phyloP scores from a whole-genome alignment of 148 eudicot species.

The Vaccinium myrtillus region DNA sequence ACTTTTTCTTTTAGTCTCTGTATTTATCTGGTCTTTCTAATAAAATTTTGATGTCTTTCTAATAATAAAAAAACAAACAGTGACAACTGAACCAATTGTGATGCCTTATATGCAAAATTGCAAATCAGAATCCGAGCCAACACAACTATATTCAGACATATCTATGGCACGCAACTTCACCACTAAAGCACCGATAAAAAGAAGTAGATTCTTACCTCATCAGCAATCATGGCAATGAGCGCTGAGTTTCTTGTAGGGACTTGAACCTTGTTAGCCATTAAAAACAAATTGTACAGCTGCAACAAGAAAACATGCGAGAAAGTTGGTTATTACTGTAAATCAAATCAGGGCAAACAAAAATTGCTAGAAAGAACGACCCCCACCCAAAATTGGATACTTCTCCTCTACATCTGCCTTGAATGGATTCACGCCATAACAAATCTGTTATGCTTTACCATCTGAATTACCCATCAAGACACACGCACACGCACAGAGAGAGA shows the following conservation, averaged over 20 bases:
- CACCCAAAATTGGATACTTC: background rate
- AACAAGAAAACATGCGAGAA: background rate
- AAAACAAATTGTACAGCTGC: constrained; percentile 3
- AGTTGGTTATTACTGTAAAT: background rate
- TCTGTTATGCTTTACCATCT: background rate
- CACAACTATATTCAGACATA: background rate
- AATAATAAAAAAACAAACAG: background rate
- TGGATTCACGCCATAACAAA: background rate
- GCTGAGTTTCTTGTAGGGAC: constrained; percentile 65
- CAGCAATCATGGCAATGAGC: constrained; percentile 74
- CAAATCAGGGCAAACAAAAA: background rate
- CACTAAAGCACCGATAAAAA: background rate
- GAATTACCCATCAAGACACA: background rate
- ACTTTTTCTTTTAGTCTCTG: too few species aligned
- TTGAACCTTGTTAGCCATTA: constrained; percentile 67
- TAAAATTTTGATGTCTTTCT: too few species aligned
- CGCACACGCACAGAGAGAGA: background rate
- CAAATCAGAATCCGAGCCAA: background rate
- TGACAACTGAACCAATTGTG: background rate
- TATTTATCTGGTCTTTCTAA: too few species aligned
- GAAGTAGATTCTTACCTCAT: constrained; percentile 47
- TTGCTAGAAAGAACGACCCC: background rate
- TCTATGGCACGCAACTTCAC: background rate
- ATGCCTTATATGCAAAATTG: background rate
- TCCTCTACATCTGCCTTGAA: background rate